A percentile compares a stretch with the other conserved stretches of the same genome.
Evolutionary conservation across 2,329 filamentous ascomycete species (phyloP).

Genomic region (Cladosporium sp.): DNA sequence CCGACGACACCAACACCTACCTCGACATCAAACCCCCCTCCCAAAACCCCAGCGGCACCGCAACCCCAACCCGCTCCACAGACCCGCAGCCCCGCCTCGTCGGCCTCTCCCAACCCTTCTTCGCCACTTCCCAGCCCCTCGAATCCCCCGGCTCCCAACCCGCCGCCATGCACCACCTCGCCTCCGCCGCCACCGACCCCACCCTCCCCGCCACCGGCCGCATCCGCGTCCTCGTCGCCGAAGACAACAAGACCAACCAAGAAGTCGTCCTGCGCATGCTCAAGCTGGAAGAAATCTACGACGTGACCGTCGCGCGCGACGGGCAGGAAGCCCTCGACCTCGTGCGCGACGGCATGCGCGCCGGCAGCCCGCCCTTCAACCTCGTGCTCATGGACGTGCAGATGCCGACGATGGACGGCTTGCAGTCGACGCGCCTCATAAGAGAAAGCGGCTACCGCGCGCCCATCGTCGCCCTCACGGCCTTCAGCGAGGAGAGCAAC

Average conservation of each 20-base stretch:
- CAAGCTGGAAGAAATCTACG: conserved; percentile 73
- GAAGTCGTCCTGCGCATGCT: conserved; percentile 58
- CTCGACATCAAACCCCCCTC: conserved; percentile 11
- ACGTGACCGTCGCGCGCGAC: conserved; percentile 68
- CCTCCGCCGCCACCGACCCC: conserved; percentile 48
- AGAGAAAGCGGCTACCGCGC: conserved; percentile 78
- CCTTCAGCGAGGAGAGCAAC: conserved; percentile 86
- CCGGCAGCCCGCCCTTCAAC: conserved; percentile 63
- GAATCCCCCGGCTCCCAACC: conserved; percentile 55
- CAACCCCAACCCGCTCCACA: conserved; percentile 23
- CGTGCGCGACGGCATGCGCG: conserved; percentile 74
- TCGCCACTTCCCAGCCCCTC: conserved; percentile 46
- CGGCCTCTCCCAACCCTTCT: conserved; percentile 78
- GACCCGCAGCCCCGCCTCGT: conserved; percentile 72
- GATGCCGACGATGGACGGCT: conserved; percentile 88
- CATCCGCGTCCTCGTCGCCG: conserved; percentile 77
- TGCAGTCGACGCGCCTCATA: conserved; percentile 80
- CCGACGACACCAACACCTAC: conserved; percentile 11
- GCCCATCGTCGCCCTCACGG: conserved; percentile 85
- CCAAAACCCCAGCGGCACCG: conserved; percentile 31
- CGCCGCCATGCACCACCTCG: conserved; percentile 58
- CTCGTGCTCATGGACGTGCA: conserved; percentile 92
- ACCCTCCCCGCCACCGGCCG: conserved; percentile 43
- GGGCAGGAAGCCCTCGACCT: conserved; percentile 73
- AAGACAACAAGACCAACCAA: conserved; percentile 64